Base-by-base conservation (phyloP, 2,329 filamentous ascomycete species). In the Canariomyces notabilis region DNA sequence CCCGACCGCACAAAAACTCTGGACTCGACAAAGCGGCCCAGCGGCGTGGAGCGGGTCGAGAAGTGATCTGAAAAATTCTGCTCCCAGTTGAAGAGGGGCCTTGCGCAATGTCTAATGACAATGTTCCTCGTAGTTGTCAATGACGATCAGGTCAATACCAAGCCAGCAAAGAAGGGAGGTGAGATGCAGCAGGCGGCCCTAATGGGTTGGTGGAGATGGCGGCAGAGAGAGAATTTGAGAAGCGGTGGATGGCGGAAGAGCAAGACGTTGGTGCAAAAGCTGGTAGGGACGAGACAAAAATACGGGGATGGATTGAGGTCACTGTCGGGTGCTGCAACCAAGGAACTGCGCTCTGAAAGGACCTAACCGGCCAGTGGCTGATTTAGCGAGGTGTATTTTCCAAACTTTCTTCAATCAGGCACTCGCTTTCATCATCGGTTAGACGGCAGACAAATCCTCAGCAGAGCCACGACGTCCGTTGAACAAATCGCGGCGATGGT, bases 351-450 rank as follows among this genome's bases (percentile, higher is more conserved):
- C 36, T 46, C 9, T 40, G 41, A 45, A 37, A 37, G 18, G 23
- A 29, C 19, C 37, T 44, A 38, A 48, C 46, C 45, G 42, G 42
- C 46, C 41, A 46, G 32, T 37, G 32, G 26, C n/a, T n/a, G n/a
- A n/a, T n/a, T n/a, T n/a, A n/a, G 37, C 16, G 29, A 35, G 33
- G 44, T 41, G 32, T 20, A 21, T 18, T 19, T 46, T 38, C 37
- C 46, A 40, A 46, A 41, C 36, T 46, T 43, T 40, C 35, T 39
- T 43, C 48, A n/a, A n/a, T 56, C 52, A 55, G 43, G 48, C 51
- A 48, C 43, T 46, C 29, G 45, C 48, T 57, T 57, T 59, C 57
- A 60, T 60, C 57, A 58, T 59, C 48, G 41, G 44, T 57, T 57
- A 55, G 52, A 54, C 51, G 26, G n/a, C 44, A 44, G 42, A 37